Base-by-base conservation (phyloP, 2,329 filamentous ascomycete genomes). In the Nakataea oryzae region DNA sequence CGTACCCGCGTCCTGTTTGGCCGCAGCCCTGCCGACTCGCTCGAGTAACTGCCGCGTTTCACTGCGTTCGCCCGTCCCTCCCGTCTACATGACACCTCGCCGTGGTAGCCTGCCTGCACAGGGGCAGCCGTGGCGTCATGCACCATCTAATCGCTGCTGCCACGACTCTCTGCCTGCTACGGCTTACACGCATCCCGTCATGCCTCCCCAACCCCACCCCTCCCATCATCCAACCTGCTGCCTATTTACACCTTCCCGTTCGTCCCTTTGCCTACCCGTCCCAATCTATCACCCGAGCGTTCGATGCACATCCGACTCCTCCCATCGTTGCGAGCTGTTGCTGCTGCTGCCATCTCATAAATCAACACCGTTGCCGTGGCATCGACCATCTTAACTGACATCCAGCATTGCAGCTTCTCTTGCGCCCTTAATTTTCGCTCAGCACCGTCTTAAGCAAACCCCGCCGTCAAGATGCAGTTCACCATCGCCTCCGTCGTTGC, bases 391-490 rank as follows among this genome's bases (percentile, higher is more conserved):
- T 57, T 59, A 34, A 57, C 64, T 63, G 55, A 61, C 64, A 58
- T 59, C 50, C 57, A 63, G 26, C 50, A 27, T n/a, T n/a, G n/a
- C 27, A 58, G 34, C 61, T 58, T 54, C 57, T 59, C 56, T 34
- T 29, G 14, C 41, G 56, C 54, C 54, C 21, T 47, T 32, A 54
- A 34, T 56, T 54, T 41, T 61, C 60, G 60, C 34, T 62, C 62
- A 34, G 65, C 64, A 63, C 63, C 63, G 63, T 62, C 60, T 66
- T 61, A 62, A 63, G 59, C 50, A 66, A 64, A 61, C 63, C 34
- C 41, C 60, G 64, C 62, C 64, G 57, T 67, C 70, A 76, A 75
- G 62, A 79, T 79, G 77, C 76, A 76, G 73, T 74, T 68, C 64
- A 47, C 73, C 61, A 61, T 73, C 65, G 69, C 70, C 62, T 63